phyloP scores from a whole-genome alignment of 441 rosid genomes.

The Erysimum cheiri region DNA sequence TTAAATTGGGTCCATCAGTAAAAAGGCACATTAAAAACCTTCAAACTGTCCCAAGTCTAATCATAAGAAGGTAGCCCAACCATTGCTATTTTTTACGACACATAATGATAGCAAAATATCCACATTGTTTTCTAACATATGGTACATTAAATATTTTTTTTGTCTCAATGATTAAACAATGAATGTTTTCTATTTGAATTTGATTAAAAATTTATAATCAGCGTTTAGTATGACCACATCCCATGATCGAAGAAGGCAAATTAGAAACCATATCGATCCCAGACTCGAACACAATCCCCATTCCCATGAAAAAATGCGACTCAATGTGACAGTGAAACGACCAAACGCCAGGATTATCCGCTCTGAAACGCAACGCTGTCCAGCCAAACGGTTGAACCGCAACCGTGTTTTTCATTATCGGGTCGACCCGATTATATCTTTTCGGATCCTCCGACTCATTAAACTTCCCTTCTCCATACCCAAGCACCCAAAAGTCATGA shows the following conservation, averaged over 20 bases:
- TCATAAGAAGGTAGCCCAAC: neutral
- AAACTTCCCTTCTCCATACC: slow-evolving; percentile 67
- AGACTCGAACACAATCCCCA: slow-evolving; percentile 70
- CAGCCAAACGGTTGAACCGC: slow-evolving; percentile 72
- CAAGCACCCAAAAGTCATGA: slow-evolving; percentile 84
- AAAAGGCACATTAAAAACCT: neutral
- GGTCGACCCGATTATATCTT: slow-evolving; percentile 60
- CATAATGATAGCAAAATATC: neutral
- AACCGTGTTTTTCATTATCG: slow-evolving; percentile 81
- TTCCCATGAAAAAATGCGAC: slow-evolving; percentile 78
- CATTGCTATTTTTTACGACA: neutral
- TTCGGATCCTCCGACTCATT: slow-evolving; percentile 46
- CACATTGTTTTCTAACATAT: neutral
- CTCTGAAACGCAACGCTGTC: slow-evolving; percentile 68
- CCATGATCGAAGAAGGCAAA: slow-evolving; percentile 70
- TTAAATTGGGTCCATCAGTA: slow-evolving; percentile 7
- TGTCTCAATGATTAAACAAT: neutral
- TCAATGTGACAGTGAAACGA: slow-evolving; percentile 79
- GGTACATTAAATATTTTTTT: neutral
- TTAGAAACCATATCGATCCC: slow-evolving; percentile 60
- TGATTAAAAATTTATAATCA: slow-evolving; percentile 1
- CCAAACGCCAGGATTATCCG: slow-evolving; percentile 83
- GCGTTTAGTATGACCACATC: slow-evolving; percentile 53
- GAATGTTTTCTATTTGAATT: neutral
- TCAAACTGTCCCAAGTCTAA: neutral